Conservation (phyloP, 306 rosid species). For the Malus fusca region DNA sequence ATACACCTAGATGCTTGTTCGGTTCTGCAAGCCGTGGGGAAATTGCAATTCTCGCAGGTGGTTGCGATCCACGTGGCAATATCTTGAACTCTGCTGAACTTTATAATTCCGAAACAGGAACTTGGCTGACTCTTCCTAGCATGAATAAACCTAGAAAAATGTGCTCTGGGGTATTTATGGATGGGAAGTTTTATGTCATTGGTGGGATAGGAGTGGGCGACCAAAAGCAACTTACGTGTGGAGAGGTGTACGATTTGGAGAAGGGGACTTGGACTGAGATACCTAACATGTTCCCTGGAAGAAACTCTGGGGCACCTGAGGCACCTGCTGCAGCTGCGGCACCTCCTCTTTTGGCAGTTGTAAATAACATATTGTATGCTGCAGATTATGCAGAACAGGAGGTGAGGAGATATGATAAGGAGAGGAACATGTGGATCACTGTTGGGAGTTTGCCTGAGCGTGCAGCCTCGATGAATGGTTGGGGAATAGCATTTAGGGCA, state of each 20-base stretch:
- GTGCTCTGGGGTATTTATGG: slow-evolving; percentile 61
- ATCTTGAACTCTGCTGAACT: slow-evolving; percentile 59
- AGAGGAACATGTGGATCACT: slow-evolving; percentile 18
- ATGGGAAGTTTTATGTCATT: slow-evolving; percentile 58
- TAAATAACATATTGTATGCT: slow-evolving; percentile 57
- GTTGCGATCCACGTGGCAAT: slow-evolving; percentile 47
- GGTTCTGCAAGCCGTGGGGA: slow-evolving; percentile 65
- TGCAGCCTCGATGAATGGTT: slow-evolving; percentile 39
- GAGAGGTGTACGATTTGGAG: slow-evolving; percentile 59
- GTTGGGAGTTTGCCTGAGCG: slow-evolving; percentile 58
- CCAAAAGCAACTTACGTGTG: slow-evolving; percentile 33
- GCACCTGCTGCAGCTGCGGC: slow-evolving; percentile 34
- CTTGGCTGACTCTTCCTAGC: slow-evolving; percentile 57
- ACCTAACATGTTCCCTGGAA: slow-evolving; percentile 52
- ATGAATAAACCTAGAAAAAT: slow-evolving; percentile 58
- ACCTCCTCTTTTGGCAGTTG: slow-evolving; percentile 84
- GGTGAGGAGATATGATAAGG: slow-evolving; percentile 47
- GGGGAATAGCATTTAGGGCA: slow-evolving; percentile 74
- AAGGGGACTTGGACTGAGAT: slow-evolving; percentile 53
- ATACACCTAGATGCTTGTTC: slow-evolving; percentile 58
- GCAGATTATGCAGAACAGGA: slow-evolving; percentile 45
- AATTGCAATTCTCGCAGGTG: slow-evolving; percentile 72
- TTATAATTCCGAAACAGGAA: slow-evolving; percentile 53
- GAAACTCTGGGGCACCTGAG: slow-evolving; percentile 22
- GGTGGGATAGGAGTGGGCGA: slow-evolving; percentile 52